phyloP scores from a whole-genome alignment of 2,329 filamentous ascomycete species.

The Arthrocladium fulminans region DNA sequence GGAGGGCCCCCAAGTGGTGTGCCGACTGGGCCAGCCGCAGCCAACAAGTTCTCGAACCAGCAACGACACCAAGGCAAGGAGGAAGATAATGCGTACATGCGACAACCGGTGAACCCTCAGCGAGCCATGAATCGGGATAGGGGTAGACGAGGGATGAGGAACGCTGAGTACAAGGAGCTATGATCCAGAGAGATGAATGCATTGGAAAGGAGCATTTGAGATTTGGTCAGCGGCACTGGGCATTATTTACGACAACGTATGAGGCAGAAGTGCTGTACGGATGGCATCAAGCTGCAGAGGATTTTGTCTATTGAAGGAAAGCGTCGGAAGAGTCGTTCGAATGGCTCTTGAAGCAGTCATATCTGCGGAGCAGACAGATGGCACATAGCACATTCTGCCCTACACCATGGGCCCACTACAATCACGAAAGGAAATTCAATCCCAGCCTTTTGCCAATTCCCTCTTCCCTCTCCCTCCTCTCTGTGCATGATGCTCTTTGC shows the following conservation, averaged over 20 bases:
- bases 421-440: no score
- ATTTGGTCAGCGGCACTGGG: background rate
- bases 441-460: no score
- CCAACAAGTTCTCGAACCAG: slow-evolving; percentile 47
- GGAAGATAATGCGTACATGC: slow-evolving; percentile 87
- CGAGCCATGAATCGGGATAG: slow-evolving; percentile 75
- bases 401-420: no score
- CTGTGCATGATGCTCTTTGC: no score
- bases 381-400: no score
- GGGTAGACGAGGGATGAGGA: slow-evolving; percentile 46
- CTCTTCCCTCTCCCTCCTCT: no score
- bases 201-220: background rate
- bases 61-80: slow-evolving; percentile 51
- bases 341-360: no score
- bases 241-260: background rate
- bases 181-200: background rate
- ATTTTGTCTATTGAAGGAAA: background rate
- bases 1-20: slow-evolving; percentile 6
- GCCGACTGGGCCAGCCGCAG: slow-evolving; percentile 9
- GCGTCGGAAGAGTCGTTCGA: no score
- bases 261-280: background rate
- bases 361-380: no score
- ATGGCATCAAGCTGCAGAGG: background rate
- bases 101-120: slow-evolving; percentile 91
- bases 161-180: slow-evolving; percentile 84